Evolutionary conservation across 441 rosid genomes (phyloP).

Genomic region (Adansonia gregorii): DNA sequence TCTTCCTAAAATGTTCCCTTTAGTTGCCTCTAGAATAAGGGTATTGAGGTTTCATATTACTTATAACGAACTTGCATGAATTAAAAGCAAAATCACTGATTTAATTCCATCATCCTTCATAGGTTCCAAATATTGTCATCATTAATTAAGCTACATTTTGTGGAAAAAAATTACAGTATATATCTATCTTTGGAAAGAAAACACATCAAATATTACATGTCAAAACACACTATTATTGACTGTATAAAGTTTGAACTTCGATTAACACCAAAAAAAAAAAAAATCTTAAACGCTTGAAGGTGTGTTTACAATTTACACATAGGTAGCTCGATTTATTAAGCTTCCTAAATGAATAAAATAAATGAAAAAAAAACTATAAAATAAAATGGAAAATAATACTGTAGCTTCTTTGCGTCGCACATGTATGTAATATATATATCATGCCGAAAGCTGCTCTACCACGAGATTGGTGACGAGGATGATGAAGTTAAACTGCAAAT

Average conservation of each 20-base stretch:
- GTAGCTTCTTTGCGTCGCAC: neutral
- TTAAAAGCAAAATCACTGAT: neutral
- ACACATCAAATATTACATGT: neutral
- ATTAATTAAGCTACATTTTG: too few species aligned
- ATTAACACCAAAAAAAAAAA: neutral
- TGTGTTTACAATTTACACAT: constrained; percentile 5
- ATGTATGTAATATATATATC: neutral
- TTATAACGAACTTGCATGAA: neutral
- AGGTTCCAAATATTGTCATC: neutral
- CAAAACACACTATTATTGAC: neutral
- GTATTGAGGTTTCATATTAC: too few species aligned
- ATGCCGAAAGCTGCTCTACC: constrained; percentile 21
- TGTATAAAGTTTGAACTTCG: neutral
- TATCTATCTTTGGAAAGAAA: neutral
- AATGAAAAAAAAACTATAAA: constrained; percentile 18
- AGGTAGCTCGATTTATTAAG: constrained; percentile 23
- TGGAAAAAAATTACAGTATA: neutral
- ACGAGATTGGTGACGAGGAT: constrained; percentile 23
- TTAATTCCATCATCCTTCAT: neutral
- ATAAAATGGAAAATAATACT: neutral
- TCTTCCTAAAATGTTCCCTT: neutral
- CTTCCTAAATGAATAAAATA: constrained; percentile 27
- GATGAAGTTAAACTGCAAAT: constrained; percentile 32
- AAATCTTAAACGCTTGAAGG: constrained; percentile 1
- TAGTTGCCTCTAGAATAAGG: too few species aligned